Base-by-base conservation (phyloP, 2,329 filamentous ascomycete species). In the Xenoacremonium recifei region DNA sequence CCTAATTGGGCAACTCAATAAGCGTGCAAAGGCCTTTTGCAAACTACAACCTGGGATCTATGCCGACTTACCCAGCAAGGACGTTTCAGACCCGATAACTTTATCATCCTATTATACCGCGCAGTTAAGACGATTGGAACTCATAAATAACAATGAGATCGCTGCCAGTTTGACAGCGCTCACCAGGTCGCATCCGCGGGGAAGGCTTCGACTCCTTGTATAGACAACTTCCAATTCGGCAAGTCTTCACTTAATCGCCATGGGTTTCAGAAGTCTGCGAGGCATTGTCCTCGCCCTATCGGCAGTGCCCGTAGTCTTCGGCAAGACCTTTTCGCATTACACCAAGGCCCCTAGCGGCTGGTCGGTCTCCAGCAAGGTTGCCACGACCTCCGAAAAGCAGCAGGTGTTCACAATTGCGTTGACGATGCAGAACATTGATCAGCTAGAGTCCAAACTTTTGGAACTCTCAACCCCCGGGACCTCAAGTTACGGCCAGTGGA, bases 321-420 rank as follows among this genome's bases (percentile, higher is more conserved):
- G 29, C 29, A 32, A 16, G 15, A 16, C 15, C 6, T 32, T 32
- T 16, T 32, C 29, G 6, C 29, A 32, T 32, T 15, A 16, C 16
- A 11, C 29, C 29, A 16, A 32, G 15, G 9, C 29, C 16, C 29
- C 29, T 11, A 6, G 10, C 9, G 29, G 29, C 15, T 32, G 29
- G 29, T 6, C 10, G 10, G 29, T 32, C 15, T 10, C 9, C 6
- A 16, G 15, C 29, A 10, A 9, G 9, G 6, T 6, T 6, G 10
- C 15, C 15, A 32, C 9, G 10, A 21, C 47, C 2, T 12, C 36
- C 5, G 43, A 27, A 2, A 50, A 40, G 5, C 35, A 50, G 7
- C 47, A 50, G 1, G 42, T 50, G 38, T 49, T 50, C 35, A 50
- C 47, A 9, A 42, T 50, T 20, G 47, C 47, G 12, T 33, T 50